Evolutionary conservation across 345 rosid species (phyloP), one percentile per base, ranked within the genome.

Genomic region (Bruguiera gymnorhiza): DNA sequence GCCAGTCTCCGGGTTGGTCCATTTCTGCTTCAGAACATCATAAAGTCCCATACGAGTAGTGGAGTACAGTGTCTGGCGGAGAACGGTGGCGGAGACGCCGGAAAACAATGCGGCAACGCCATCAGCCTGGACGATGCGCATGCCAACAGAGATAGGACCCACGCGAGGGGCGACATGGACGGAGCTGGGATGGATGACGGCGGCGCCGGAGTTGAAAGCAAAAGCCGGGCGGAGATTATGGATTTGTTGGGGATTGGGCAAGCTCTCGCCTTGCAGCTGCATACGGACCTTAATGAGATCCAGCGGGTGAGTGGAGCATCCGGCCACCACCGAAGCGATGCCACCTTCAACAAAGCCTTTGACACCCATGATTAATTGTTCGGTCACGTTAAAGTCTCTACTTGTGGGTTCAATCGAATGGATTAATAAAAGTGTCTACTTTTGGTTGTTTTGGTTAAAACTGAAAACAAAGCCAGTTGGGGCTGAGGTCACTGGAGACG

Each of bases 41-140:
- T 92, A 92, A 18, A 92, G 88, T 6, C 98, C 98, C 98, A 92
- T 92, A 9, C 96, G 87, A 9, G 96, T 92, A 72, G 98, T 84
- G 55, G 97, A 91, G 71, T 91, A 91, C 7, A 91, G 88, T 5
- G 88, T 77, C 71, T 90, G 97, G 0, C 97, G 89, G 80, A 88
- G 89, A 18, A 88, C 83, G 31, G 97, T 87, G 29, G 94, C 94
- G 61, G 97, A 90, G n/a, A 90, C 90, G 57, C 94, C 92, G 65
- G 89, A 80, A 85, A 82, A 88, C 31, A 90, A 74, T 13, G 88
- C 92, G n/a, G 82, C 68, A 0, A 78, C 72, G 31, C 94, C 97
- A 78, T 88, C 82, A 23, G 80, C 9, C 53, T 78, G 86, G 76
- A 92, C n/a, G 73, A 90, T 88, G 6, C 76, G 78, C 66, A 81